Percentiles rank a stretch among this genome's conserved stretches.
These are phyloP conservation scores for Quambalaria eucalypti DNA, from an alignment of 1,284 basidiomycete genomes.

Conservation along the genomic window DNA sequence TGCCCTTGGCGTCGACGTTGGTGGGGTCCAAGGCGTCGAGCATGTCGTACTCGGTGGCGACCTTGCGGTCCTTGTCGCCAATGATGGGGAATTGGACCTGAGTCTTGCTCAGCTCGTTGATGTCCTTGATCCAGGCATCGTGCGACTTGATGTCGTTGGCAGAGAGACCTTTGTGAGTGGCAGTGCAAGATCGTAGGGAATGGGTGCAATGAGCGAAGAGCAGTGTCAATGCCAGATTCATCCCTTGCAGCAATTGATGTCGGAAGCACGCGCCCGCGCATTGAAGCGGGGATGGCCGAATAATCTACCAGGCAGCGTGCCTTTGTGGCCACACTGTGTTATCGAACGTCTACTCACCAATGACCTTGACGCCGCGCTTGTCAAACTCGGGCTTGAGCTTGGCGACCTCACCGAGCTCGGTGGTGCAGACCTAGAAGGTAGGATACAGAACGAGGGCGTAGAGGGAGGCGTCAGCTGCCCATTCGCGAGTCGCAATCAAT, in stretches of 20 bases:
- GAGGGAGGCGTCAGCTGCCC: slow-evolving; percentile 51
- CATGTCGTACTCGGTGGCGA: slow-evolving; percentile 66
- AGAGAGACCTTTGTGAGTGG: slow-evolving; percentile 69
- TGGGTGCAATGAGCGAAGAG: background rate
- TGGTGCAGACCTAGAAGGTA: slow-evolving; percentile 53
- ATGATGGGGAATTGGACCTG: slow-evolving; percentile 88
- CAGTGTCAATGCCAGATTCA: too few species aligned
- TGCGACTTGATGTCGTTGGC: slow-evolving; percentile 78
- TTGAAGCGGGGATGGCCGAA: too few species aligned
- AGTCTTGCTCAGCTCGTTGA: slow-evolving; percentile 65
- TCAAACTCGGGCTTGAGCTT: slow-evolving; percentile 74
- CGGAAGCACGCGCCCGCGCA: too few species aligned
- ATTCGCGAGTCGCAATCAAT: too few species aligned
- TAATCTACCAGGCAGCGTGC: too few species aligned
- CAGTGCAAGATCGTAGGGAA: too few species aligned
- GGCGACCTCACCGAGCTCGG: slow-evolving; percentile 91
- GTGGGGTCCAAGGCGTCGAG: slow-evolving; percentile 87
- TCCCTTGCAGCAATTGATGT: too few species aligned
- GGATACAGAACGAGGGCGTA: background rate
- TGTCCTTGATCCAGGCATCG: slow-evolving; percentile 78
- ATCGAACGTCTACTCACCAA: slow-evolving; percentile 26
- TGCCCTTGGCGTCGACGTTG: slow-evolving; percentile 83
- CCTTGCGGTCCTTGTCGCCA: slow-evolving; percentile 74
- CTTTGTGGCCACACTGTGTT: background rate
- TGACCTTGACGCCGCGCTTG: slow-evolving; percentile 73